Percentiles rank a stretch among this genome's conserved stretches.
These are phyloP conservation scores for Exophiala dermatitidis DNA, from an alignment of 2,329 filamentous ascomycete genomes.

Conservation along the genomic window DNA sequence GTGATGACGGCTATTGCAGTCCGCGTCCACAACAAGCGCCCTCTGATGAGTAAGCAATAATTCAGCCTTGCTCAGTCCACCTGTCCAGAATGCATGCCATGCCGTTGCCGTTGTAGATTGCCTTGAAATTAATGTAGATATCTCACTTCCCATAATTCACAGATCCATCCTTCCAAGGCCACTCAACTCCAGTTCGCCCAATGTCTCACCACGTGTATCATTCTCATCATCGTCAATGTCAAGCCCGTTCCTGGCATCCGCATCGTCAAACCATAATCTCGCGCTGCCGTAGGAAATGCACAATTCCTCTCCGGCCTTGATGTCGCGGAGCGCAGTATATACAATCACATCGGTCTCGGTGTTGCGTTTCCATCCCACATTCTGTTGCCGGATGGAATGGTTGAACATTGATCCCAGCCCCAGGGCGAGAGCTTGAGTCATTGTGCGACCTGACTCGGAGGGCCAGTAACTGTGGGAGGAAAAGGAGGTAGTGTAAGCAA, in stretches of 20 bases:
- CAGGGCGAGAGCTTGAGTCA: slow-evolving; percentile 46
- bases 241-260: slow-evolving; percentile 15
- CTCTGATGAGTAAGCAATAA: too few species aligned
- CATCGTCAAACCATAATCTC: slow-evolving; percentile 29
- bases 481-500: not conserved
- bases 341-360: slow-evolving; percentile 37
- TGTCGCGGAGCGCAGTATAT: slow-evolving; percentile 43
- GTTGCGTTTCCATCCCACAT: slow-evolving; percentile 47
- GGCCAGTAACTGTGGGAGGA: slow-evolving; percentile 28
- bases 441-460: slow-evolving; percentile 23
- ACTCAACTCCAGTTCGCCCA: slow-evolving; percentile 20
- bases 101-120: too few species aligned
- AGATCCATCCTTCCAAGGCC: slow-evolving; percentile 20
- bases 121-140: not conserved
- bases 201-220: slow-evolving; percentile 6
- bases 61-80: too few species aligned
- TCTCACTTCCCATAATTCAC: not conserved
- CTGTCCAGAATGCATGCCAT: too few species aligned
- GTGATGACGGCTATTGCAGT: too few species aligned
- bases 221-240: slow-evolving; percentile 6
- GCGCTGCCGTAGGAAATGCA: slow-evolving; percentile 34
- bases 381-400: slow-evolving; percentile 44
- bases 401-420: slow-evolving; percentile 52
- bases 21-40: too few species aligned
- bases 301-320: slow-evolving; percentile 45